Evolutionary conservation across 2,329 filamentous ascomycete genomes (phyloP).

Genomic region (Fusarium tricinctum): DNA sequence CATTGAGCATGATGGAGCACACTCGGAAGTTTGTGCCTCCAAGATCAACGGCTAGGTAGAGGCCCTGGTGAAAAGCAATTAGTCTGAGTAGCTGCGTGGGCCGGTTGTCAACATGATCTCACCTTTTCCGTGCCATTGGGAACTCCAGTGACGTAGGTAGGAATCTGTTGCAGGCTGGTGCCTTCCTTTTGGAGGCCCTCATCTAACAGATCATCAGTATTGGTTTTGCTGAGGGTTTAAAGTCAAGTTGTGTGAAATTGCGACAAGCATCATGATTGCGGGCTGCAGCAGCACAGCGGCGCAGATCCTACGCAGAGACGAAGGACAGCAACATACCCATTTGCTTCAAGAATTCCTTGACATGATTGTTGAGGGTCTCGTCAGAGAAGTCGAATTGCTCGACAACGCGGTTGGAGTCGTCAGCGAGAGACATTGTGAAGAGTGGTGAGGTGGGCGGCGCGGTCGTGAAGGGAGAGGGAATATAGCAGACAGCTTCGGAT

Average conservation of each 20-base stretch:
- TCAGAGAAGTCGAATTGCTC: constrained; percentile 88
- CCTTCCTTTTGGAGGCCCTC: constrained; percentile 85
- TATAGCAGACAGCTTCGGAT: constrained; percentile 67
- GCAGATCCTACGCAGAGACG: constrained; percentile 14
- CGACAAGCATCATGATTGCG: constrained; percentile 31
- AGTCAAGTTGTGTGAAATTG: constrained; percentile 16
- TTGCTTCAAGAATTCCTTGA: constrained; percentile 87
- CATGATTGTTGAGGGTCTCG: constrained; percentile 82
- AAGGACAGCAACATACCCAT: constrained; percentile 70
- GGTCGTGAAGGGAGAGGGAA: constrained; percentile 67
- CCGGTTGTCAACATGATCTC: constrained; percentile 41
- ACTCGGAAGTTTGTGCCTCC: constrained; percentile 99
- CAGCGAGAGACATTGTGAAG: constrained; percentile 72
- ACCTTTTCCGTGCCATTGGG: constrained; percentile 99
- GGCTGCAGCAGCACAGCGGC: constrained; percentile 19
- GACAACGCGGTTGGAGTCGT: constrained; percentile 84
- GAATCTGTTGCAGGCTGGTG: constrained; percentile 92
- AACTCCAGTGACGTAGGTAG: constrained; percentile 94
- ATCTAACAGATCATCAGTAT: constrained; percentile 62
- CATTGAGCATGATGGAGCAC: constrained; percentile 93
- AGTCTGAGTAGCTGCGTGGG: constrained; percentile 16
- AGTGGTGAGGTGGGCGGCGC: constrained; percentile 67
- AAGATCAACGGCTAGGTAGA: constrained; percentile 97
- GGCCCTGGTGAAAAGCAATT: constrained; percentile 70
- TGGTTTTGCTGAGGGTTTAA: constrained; percentile 20